These are phyloP conservation scores for Eucalyptus urophylla DNA, from an alignment of 345 rosid species.

Conservation along the genomic window DNA sequence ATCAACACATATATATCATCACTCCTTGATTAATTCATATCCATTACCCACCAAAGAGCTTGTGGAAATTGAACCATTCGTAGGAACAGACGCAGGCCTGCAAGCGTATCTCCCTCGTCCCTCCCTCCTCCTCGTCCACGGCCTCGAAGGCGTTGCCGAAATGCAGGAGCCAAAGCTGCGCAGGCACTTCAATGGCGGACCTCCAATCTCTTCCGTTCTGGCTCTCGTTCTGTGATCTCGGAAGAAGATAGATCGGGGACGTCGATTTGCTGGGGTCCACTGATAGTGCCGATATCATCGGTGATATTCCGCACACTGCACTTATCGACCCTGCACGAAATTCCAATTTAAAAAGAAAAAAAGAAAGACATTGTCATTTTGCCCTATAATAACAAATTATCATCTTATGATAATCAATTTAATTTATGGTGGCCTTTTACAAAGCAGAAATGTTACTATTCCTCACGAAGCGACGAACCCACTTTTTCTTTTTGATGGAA, in stretches of 20 bases:
- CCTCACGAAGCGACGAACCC: neutral
- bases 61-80: constrained; percentile 82
- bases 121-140: constrained; percentile 25
- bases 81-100: constrained; percentile 70
- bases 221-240: constrained; percentile 31
- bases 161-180: constrained; percentile 70
- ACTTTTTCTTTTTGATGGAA: neutral
- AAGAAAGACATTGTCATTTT: neutral
- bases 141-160: constrained; percentile 66
- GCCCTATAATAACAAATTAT: neutral
- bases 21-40: neutral
- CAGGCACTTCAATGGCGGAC: constrained; percentile 57
- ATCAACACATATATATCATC: neutral
- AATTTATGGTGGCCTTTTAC: neutral
- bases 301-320: constrained; percentile 69
- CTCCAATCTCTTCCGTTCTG: constrained; percentile 49
- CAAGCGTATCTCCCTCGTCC: constrained; percentile 37
- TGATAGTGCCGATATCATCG: constrained; percentile 85
- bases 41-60: constrained; percentile 40
- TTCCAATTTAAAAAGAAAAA: neutral
- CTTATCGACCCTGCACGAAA: constrained; percentile 46
- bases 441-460: neutral
- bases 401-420: neutral
- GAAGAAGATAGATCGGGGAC: constrained; percentile 74
- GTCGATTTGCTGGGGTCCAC: constrained; percentile 64